These are phyloP conservation scores for Macrophomina phaseolina DNA, from an alignment of 2,329 filamentous ascomycete species.

Conservation along the genomic window DNA sequence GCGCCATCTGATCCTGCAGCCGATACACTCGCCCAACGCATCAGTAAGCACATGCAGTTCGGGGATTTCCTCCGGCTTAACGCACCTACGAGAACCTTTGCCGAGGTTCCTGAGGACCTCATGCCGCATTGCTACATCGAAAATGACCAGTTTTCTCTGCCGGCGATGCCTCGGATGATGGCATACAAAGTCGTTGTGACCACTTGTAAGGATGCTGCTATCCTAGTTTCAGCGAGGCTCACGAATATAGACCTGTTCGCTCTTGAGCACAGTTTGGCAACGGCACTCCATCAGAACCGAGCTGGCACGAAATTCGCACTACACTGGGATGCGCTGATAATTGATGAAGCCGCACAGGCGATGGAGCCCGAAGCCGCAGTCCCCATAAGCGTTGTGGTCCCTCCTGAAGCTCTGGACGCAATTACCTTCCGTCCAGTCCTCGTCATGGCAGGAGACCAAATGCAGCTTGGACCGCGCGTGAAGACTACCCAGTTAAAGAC, in stretches of 20 bases:
- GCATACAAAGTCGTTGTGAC: slow-evolving; percentile 51
- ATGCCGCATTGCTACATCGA: slow-evolving; percentile 48
- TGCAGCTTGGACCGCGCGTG: slow-evolving; percentile 51
- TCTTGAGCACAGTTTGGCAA: slow-evolving; percentile 42
- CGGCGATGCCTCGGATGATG: slow-evolving; percentile 47
- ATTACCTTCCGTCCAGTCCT: slow-evolving; percentile 42
- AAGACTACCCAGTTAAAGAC: slow-evolving; percentile 42
- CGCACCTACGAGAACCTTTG: slow-evolving; percentile 46
- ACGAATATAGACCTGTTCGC: slow-evolving; percentile 50
- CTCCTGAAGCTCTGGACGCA: slow-evolving; percentile 37
- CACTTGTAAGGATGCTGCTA: slow-evolving; percentile 49
- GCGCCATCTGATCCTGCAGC: slow-evolving; percentile 55
- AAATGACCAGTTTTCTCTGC: slow-evolving; percentile 49
- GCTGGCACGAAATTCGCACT: slow-evolving; percentile 33
- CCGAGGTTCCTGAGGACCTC: slow-evolving; percentile 50
- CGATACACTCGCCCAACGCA: slow-evolving; percentile 50
- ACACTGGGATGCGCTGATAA: slow-evolving; percentile 52
- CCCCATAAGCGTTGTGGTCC: slow-evolving; percentile 48
- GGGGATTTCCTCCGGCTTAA: slow-evolving; percentile 52
- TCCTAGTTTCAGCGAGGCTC: slow-evolving; percentile 49
- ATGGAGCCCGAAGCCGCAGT: slow-evolving; percentile 51
- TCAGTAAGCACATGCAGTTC: slow-evolving; percentile 44
- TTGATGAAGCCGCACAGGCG: slow-evolving; percentile 55
- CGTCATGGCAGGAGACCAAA: slow-evolving; percentile 54
- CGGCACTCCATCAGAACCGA: slow-evolving; percentile 38